Evolutionary conservation across 2,329 filamentous ascomycete species (phyloP).

Genomic region (Thielaviopsis populi): DNA sequence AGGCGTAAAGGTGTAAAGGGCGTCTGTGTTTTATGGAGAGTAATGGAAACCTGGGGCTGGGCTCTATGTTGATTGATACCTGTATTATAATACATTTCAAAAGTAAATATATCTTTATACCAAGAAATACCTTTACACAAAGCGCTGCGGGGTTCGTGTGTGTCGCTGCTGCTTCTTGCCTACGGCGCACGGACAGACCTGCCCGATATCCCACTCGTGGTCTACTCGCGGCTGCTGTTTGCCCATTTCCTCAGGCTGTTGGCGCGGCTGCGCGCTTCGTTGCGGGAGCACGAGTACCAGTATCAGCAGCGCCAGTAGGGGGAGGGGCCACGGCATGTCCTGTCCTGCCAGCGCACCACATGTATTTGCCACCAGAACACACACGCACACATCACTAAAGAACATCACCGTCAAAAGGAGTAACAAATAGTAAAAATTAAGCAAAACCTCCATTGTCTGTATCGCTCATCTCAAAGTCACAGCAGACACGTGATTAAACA

Average conservation of each 20-base stretch:
- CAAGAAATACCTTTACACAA: not conserved
- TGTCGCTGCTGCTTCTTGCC: constrained; percentile 50
- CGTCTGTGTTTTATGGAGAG: not conserved
- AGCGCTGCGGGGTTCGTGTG: constrained; percentile 21
- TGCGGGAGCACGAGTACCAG: constrained; percentile 16
- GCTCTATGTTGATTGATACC: not conserved
- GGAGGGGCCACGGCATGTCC: too few relatives aligned
- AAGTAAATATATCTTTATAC: not conserved
- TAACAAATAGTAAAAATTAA: not conserved
- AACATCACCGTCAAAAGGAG: not conserved
- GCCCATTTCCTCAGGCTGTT: constrained; percentile 25
- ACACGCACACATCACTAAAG: too few relatives aligned
- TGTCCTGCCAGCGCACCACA: too few relatives aligned
- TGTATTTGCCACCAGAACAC: not conserved
- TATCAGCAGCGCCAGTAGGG: not conserved
- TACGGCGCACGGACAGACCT: constrained; percentile 48
- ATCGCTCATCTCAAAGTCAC: constrained; percentile 9
- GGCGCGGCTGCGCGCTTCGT: constrained; percentile 19
- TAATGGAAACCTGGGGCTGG: not conserved
- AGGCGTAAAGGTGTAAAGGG: too few relatives aligned
- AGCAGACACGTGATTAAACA: not conserved
- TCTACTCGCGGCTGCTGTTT: constrained; percentile 26
- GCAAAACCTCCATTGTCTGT: constrained; percentile 1
- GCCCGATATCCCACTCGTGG: constrained; percentile 42
- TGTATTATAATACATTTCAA: not conserved